Evolutionary conservation across 768 basidiomycete species (phyloP).

Genomic region (Termitomyces sp.): DNA sequence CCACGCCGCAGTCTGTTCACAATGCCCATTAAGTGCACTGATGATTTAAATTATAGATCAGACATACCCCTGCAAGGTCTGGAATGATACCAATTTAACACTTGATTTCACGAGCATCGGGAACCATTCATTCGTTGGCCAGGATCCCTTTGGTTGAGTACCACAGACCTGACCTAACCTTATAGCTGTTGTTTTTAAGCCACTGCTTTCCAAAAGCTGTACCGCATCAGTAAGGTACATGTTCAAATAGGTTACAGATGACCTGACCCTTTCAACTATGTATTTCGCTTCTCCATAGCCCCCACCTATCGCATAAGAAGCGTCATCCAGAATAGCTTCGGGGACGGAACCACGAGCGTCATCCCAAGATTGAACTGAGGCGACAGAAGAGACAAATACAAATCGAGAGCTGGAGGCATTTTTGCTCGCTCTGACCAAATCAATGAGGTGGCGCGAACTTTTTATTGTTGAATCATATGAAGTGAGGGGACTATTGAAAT

Average conservation of each 20-base stretch:
- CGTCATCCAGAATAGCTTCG: neutral
- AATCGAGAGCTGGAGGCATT: neutral
- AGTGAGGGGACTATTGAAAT: no score
- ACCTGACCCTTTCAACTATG: neutral
- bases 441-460: no score
- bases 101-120: conserved; percentile 33
- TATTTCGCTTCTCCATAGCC: neutral
- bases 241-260: neutral
- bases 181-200: conserved; percentile 27
- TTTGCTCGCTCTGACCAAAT: no score
- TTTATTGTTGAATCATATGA: neutral
- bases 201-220: conserved; percentile 17
- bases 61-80: conserved; percentile 5
- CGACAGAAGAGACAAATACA: neutral
- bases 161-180: conserved; percentile 42
- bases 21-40: neutral
- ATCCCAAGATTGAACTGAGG: neutral
- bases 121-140: conserved; percentile 41
- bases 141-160: conserved; percentile 29
- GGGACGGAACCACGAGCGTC: neutral
- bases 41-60: neutral
- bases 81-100: conserved; percentile 22
- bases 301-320: neutral
- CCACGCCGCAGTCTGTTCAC: neutral
- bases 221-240: neutral